A percentile compares a stretch with the other conserved stretches of the same genome.
Evolutionary conservation across 1,284 basidiomycete genomes (phyloP).

Genomic region (Apiotrichum laibachii): DNA sequence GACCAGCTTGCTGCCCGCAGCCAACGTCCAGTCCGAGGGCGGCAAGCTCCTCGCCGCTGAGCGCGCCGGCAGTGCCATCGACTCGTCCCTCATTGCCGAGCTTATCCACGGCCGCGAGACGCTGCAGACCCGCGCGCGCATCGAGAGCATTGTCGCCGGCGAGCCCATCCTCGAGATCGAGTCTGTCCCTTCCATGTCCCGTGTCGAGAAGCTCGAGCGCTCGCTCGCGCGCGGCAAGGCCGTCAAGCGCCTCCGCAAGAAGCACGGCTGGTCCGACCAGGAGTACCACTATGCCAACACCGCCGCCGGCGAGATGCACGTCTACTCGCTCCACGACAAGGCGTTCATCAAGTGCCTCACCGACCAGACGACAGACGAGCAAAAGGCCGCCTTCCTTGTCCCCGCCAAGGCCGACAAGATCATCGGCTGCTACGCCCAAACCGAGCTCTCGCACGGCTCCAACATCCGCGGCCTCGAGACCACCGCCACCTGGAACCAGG

Average conservation of each 20-base stretch:
- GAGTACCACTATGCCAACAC: constrained; percentile 8
- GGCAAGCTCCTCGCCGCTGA: constrained; percentile 12
- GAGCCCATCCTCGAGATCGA: constrained; percentile 13
- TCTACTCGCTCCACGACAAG: constrained; percentile 16
- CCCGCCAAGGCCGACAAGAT: constrained; percentile 28
- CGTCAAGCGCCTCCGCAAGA: constrained; percentile 10
- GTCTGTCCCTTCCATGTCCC: background rate
- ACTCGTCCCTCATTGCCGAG: constrained; percentile 8
- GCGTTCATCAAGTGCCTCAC: constrained; percentile 16
- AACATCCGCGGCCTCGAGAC: constrained; percentile 61
- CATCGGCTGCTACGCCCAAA: constrained; percentile 60
- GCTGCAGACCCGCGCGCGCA: constrained; percentile 8
- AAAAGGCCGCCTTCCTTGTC: constrained; percentile 13
- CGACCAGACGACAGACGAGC: constrained; percentile 15
- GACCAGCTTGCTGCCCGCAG: constrained; percentile 6
- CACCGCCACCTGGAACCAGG: constrained; percentile 57
- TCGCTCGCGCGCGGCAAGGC: constrained; percentile 17
- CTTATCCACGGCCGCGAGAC: constrained; percentile 12
- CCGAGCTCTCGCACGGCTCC: constrained; percentile 52
- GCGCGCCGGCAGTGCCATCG: constrained; percentile 10
- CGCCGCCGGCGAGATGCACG: constrained; percentile 10
- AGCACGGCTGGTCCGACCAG: constrained; percentile 6
- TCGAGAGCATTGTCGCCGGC: constrained; percentile 6
- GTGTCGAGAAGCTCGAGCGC: constrained; percentile 5
- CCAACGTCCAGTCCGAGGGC: constrained; percentile 5